Evolutionary conservation across 768 basidiomycete species (phyloP).

Genomic region (Clitopilus passeckerianus): DNA sequence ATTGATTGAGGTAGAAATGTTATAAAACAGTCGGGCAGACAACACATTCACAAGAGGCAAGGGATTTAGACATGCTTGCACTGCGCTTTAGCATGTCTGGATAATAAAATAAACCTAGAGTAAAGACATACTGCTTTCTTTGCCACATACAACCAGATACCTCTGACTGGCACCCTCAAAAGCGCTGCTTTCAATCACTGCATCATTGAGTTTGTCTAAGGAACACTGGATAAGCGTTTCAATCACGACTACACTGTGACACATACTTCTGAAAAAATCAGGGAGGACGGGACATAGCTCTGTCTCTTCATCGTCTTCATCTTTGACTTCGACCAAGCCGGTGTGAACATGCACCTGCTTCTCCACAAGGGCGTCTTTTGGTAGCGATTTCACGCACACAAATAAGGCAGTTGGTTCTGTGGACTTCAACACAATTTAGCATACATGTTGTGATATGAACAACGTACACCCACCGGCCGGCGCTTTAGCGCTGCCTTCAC

Average conservation of each 20-base stretch:
- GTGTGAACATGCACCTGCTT: constrained; percentile 75
- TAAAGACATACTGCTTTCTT: constrained; percentile 23
- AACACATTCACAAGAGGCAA: background rate
- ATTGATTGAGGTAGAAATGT: background rate
- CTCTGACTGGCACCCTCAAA: constrained; percentile 18
- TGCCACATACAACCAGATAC: constrained; percentile 40
- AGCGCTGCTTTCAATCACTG: background rate
- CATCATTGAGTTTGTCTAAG: no score
- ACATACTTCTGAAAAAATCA: background rate
- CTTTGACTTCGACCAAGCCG: constrained; percentile 42
- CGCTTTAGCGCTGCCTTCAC: constrained; percentile 24
- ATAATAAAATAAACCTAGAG: background rate
- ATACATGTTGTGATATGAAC: background rate
- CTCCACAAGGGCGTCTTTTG: constrained; percentile 69
- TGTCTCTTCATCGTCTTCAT: constrained; percentile 45
- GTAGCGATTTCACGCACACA: constrained; percentile 56
- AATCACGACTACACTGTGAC: no score
- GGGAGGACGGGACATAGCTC: constrained; percentile 29
- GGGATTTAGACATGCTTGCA: background rate
- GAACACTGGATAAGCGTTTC: no score
- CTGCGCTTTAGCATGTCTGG: background rate
- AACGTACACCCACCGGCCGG: constrained; percentile 12
- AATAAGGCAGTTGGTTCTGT: constrained; percentile 48
- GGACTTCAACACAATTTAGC: constrained; percentile 4
- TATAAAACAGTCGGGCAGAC: background rate